phyloP scores from a whole-genome alignment of 352 stramenopile species.

The Detonula confervacea region DNA sequence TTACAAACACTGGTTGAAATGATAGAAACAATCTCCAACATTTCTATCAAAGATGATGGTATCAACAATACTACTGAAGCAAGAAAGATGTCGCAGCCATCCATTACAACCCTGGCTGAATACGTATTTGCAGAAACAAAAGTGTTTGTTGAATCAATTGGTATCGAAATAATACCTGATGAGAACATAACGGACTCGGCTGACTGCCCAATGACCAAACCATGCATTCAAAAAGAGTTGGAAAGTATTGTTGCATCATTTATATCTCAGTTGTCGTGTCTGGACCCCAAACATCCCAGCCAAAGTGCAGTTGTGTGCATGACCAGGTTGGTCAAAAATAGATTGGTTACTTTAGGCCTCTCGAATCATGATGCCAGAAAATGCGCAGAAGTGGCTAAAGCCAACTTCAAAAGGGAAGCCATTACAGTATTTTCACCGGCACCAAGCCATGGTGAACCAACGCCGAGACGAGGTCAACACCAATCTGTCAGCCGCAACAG shows the following conservation, averaged over 20 bases:
- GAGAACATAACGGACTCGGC: conserved; percentile 7
- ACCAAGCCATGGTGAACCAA: neutral
- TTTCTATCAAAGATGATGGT: conserved; percentile 8
- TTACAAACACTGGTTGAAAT: conserved; percentile 28
- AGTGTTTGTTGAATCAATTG: conserved; percentile 46
- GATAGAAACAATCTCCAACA: conserved; percentile 27
- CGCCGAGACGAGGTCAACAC: conserved; percentile 7
- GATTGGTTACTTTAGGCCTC: conserved; percentile 39
- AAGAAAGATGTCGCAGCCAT: conserved; percentile 6
- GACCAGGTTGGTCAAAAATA: conserved; percentile 32
- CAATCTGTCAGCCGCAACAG: neutral
- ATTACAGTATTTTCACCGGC: conserved; percentile 9
- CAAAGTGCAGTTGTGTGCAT: conserved; percentile 45
- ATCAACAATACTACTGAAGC: conserved; percentile 1
- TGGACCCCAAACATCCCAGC: conserved; percentile 52
- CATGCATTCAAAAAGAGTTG: conserved; percentile 24
- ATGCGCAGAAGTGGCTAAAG: conserved; percentile 28
- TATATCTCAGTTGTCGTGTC: conserved; percentile 51
- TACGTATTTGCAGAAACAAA: conserved; percentile 30
- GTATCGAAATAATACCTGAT: conserved; percentile 27
- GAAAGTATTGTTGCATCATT: conserved; percentile 43
- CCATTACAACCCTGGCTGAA: conserved; percentile 33
- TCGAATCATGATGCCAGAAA: conserved; percentile 17
- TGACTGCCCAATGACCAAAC: conserved; percentile 9
- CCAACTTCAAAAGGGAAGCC: conserved; percentile 44